Percentiles rank a stretch among this genome's conserved stretches.
These are phyloP conservation scores for Annona cherimola DNA, from an alignment of 164 flowering plant species.

Conservation along the genomic window DNA sequence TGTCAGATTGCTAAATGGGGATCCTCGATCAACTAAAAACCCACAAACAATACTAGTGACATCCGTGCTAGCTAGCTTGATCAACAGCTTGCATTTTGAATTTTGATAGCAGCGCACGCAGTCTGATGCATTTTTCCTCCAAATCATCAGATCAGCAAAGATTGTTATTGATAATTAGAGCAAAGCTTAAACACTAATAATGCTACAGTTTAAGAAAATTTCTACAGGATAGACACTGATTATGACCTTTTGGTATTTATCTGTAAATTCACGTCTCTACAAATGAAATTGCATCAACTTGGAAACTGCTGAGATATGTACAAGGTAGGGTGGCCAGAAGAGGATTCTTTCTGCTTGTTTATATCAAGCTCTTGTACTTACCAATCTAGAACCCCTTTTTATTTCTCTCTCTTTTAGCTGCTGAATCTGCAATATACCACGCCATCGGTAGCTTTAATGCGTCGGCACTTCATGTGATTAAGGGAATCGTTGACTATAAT, in stretches of 20 bases:
- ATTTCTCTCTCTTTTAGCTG: not conserved
- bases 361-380: not conserved
- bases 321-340: not conserved
- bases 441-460: no score
- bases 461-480: no score
- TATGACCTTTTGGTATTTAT: not conserved
- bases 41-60: no score
- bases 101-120: no score
- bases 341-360: not conserved
- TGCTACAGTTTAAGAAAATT: not conserved
- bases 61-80: no score
- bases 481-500: no score
- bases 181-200: no score
- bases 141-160: no score
- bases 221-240: not conserved
- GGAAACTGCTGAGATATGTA: not conserved
- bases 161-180: not conserved
- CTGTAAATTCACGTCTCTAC: not conserved
- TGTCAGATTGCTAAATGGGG: no score
- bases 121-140: not conserved
- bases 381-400: not conserved
- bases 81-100: no score
- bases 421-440: not conserved
- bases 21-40: no score
- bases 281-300: not conserved